Evolutionary conservation across 192 early-diverging fungal genomes (phyloP), one percentile per base, ranked within the genome.

Genomic region (Chytriomyces sp.): DNA sequence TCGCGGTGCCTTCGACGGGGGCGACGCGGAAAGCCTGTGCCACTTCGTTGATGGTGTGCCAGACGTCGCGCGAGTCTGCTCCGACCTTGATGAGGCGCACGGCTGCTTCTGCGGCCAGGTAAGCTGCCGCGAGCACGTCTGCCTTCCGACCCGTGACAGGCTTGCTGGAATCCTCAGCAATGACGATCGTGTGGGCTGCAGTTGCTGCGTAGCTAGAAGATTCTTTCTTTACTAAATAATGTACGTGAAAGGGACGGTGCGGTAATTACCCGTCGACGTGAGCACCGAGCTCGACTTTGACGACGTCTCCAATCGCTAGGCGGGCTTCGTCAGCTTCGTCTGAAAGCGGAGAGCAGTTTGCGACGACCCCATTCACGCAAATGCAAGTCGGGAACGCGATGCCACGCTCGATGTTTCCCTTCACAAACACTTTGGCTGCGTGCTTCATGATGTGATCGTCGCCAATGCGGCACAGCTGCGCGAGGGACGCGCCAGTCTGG

Each of bases 101-200:
- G 30, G 91, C 88, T 30, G 91, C 92, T 73, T 94, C 93, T n/a
- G 90, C 84, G 55, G 93, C 93, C 63, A 88, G 85, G 83, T 95
- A 86, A 25, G 96, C 94, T n/a, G 94, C 96, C 39, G 88, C 84
- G 70, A 98, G 81, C 34, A 90, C 93, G 80, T 98, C 94, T 56
- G 94, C 96, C 58, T 84, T 75, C 74, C 88, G 86, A 62, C 96
- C 96, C 53, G 87, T 92, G 60, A 91, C 85, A 28, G 90, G 87
- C 19, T 77, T 59, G 19, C 14, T 37, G 32, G n/a, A 28, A n/a
- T n/a, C n/a, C 31, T 58, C 56, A 28, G 56, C 28, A 41, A 94
- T 83, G 67, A 95, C 89, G 59, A 93, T 52, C 59, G 94, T 96
- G 80, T 93, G 89, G 31, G 90, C 94, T 33, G 89, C 86, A 41